phyloP scores from a whole-genome alignment of 2,329 filamentous ascomycete species.

The Karstenula rhodostoma region DNA sequence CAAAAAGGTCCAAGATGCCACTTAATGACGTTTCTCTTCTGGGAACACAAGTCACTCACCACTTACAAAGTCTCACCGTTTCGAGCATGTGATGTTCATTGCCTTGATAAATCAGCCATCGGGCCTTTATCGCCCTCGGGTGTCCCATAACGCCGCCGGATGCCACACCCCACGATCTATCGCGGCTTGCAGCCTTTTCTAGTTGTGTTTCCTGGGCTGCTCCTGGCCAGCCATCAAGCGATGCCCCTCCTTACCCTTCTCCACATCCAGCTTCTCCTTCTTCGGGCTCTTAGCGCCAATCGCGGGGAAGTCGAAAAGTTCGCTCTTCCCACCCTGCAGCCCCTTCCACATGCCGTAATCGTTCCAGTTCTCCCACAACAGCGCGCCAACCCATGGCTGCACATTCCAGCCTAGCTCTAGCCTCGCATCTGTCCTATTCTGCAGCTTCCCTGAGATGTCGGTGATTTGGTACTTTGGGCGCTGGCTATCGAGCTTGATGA shows the following conservation, averaged over 20 bases:
- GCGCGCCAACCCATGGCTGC: slow-evolving; percentile 91
- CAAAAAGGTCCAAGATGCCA: too few species aligned
- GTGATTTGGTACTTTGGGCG: slow-evolving; percentile 97
- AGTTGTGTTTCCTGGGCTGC: slow-evolving; percentile 29
- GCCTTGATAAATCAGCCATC: neutral
- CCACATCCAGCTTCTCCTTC: slow-evolving; percentile 57
- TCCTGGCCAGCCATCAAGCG: slow-evolving; percentile 51
- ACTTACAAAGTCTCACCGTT: too few species aligned
- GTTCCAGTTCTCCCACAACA: slow-evolving; percentile 74
- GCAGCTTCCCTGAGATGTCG: slow-evolving; percentile 81
- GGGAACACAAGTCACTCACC: too few species aligned
- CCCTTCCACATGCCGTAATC: slow-evolving; percentile 69
- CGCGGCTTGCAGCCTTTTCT: neutral
- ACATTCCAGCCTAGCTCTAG: slow-evolving; percentile 93
- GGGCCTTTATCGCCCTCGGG: neutral
- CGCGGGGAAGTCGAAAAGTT: slow-evolving; percentile 70
- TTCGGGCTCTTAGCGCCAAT: slow-evolving; percentile 70
- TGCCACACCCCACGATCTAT: neutral
- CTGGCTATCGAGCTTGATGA: slow-evolving; percentile 81
- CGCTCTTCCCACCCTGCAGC: slow-evolving; percentile 70
- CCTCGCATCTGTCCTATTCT: slow-evolving; percentile 75
- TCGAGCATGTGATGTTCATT: too few species aligned
- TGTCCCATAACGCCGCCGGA: neutral
- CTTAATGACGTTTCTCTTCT: too few species aligned
- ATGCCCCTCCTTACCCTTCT: slow-evolving; percentile 59